Percentiles rank a stretch among this genome's conserved stretches.
Conservation (phyloP, 2,329 filamentous ascomycete genomes). For the Cladophialophora carrionii region DNA sequence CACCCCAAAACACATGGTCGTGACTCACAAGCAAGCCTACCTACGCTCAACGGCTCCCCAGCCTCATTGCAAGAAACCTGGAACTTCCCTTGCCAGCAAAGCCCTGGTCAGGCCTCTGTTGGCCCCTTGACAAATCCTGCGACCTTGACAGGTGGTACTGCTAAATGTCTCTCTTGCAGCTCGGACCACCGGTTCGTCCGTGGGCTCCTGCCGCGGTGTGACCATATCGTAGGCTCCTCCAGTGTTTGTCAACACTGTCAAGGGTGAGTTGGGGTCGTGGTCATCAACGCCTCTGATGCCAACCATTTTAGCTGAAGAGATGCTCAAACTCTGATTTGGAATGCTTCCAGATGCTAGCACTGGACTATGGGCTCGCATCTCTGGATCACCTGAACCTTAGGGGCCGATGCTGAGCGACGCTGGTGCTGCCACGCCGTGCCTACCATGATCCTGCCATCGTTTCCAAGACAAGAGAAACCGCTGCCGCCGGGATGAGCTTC, state of each 20-base stretch:
- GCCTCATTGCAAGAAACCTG: constrained; percentile 17
- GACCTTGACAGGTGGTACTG: constrained; percentile 32
- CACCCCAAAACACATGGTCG: neutral
- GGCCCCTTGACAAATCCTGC: constrained; percentile 34
- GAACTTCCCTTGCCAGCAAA: constrained; percentile 1
- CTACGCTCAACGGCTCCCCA: constrained; percentile 10
- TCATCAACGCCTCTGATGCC: neutral
- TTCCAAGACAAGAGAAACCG: constrained; percentile 20
- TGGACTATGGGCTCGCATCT: constrained; percentile 5
- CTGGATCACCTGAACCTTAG: constrained; percentile 14
- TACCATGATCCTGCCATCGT: constrained; percentile 18
- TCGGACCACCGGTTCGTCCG: constrained; percentile 36
- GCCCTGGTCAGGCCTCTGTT: constrained; percentile 14
- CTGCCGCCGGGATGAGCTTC: constrained; percentile 29
- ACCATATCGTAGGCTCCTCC: constrained; percentile 17
- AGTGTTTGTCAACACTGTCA: constrained; percentile 10
- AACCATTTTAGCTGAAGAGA: constrained; percentile 4
- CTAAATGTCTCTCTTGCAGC: constrained; percentile 27
- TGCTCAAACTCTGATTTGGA: constrained; percentile 19
- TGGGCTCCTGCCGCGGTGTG: constrained; percentile 20
- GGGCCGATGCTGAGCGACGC: constrained; percentile 15
- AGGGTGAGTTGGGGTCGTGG: neutral
- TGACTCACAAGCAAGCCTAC: neutral
- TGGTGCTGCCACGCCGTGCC: constrained; percentile 20
- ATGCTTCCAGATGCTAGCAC: constrained; percentile 28